Percentiles rank a stretch among this genome's conserved stretches.
phyloP scores from a whole-genome alignment of 352 stramenopile species.

The Globisporangium viniferum region DNA sequence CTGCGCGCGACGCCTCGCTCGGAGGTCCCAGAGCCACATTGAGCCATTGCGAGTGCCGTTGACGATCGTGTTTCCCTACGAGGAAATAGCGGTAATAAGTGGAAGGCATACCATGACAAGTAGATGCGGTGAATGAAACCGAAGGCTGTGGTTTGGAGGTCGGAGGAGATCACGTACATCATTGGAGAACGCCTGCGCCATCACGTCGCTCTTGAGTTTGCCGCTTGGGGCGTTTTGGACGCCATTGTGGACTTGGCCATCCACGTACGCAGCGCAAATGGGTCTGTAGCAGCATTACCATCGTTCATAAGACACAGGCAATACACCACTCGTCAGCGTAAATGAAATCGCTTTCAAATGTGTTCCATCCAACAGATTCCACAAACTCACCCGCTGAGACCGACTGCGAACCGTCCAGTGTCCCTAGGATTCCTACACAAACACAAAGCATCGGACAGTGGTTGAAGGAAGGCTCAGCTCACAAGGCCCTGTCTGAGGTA shows the following conservation, averaged over 20 bases:
- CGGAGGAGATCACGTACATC: constrained; percentile 1
- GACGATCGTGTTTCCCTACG: constrained; percentile 35
- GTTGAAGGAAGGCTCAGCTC: neutral
- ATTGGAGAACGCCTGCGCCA: constrained; percentile 39
- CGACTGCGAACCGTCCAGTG: constrained; percentile 11
- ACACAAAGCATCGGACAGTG: neutral
- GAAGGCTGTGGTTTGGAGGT: neutral
- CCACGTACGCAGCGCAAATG: constrained; percentile 7
- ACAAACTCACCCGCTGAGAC: constrained; percentile 13
- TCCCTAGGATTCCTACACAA: constrained; percentile 11
- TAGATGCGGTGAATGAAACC: neutral
- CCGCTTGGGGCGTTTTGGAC: constrained; percentile 25
- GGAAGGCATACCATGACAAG: neutral
- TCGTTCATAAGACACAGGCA: neutral
- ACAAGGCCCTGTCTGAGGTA: neutral
- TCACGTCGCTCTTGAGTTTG: constrained; percentile 31
- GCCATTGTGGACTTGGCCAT: neutral
- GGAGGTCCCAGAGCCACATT: constrained; percentile 53
- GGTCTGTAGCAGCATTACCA: neutral
- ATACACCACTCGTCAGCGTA: neutral
- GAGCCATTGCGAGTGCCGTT: constrained; percentile 48
- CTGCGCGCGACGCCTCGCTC: constrained; percentile 16
- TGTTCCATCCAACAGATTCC: neutral
- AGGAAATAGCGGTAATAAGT: neutral
- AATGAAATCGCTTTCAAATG: neutral